Evolutionary conservation across 2,329 filamentous ascomycete genomes (phyloP), one percentile per base, ranked within the genome.

Genomic region (Colletotrichum agaves): DNA sequence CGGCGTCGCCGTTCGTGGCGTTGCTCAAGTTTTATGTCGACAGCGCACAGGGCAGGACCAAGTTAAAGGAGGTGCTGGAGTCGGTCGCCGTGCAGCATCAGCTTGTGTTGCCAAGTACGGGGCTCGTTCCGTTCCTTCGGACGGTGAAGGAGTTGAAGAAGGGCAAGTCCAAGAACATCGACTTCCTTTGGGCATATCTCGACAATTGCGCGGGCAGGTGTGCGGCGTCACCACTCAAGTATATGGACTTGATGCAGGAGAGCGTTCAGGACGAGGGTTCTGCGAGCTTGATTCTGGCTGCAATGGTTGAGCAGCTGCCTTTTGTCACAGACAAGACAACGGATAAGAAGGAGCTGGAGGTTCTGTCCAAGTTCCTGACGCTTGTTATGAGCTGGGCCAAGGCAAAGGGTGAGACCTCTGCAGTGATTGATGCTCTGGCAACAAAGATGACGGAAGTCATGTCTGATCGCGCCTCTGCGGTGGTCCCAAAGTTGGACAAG

Each of bases 141-240:
- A 77, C 79, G 15, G 71, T 85, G 5, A 78, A 74, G 74, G 80
- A 69, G 3, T 49, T 76, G 12, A 71, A 69, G 43, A 70, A 69
- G 15, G 55, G 43, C 49, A 46, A 52, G 44, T 12, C 19, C 11
- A 70, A 78, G 23, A 76, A 73, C 12, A 77, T 84, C 71, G 78
- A 81, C 13, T 72, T 75, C 0, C 75, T 94, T 1, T 91, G 92
- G 80, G 77, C 82, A 0, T 97, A 96, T 74, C 77, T 98, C 27
- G 94, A 98, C 74, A 94, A 97, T 70, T 97, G 93, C 77, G 84
- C 93, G 59, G 88, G 88, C 33, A 88, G 94, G 23, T 92, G 93
- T 72, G 90, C 90, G 15, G 89, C 82, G 2, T 90, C 91, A 23
- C 92, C 93, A 0, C 90, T 97, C 74, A 97, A 93, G 75, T 95